Evolutionary conservation across 495 filamentous ascomycete genomes (phyloP).

Genomic region (Aspergillus homomorphus): DNA sequence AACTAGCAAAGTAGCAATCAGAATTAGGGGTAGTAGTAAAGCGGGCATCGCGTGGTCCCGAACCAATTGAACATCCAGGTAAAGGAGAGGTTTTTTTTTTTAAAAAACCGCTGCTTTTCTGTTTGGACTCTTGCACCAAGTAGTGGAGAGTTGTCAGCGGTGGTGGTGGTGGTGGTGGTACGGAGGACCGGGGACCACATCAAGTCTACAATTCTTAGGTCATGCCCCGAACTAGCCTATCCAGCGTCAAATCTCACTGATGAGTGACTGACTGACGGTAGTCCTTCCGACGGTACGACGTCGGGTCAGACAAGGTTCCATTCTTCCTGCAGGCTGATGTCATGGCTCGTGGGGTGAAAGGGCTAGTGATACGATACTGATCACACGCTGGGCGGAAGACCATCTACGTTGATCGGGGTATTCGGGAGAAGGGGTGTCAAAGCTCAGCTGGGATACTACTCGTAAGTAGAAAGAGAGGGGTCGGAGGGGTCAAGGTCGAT

Average conservation of each 20-base stretch:
- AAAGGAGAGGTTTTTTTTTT: no score
- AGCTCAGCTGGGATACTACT: background rate
- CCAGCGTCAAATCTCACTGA: background rate
- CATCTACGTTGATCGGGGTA: background rate
- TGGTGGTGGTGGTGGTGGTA: no score
- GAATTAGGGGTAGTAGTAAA: no score
- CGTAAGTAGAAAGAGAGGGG: background rate
- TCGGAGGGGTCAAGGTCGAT: background rate
- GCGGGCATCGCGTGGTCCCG: no score
- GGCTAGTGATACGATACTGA: background rate
- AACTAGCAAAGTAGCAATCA: no score
- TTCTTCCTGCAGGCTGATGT: conserved; percentile 5
- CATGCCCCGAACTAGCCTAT: no score
- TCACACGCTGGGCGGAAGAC: conserved; percentile 3
- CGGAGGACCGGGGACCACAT: no score
- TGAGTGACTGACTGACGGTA: background rate
- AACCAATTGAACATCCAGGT: no score
- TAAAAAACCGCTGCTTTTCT: no score
- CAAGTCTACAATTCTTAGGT: no score
- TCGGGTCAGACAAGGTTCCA: conserved; percentile 3
- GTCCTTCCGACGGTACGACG: conserved; percentile 1
- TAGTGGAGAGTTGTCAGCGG: no score
- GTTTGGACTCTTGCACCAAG: no score
- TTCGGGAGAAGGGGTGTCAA: background rate
- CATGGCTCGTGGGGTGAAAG: conserved; percentile 3